These are phyloP conservation scores for Rauvolfia tetraphylla DNA, from an alignment of 257 asterid species.

Conservation along the genomic window DNA sequence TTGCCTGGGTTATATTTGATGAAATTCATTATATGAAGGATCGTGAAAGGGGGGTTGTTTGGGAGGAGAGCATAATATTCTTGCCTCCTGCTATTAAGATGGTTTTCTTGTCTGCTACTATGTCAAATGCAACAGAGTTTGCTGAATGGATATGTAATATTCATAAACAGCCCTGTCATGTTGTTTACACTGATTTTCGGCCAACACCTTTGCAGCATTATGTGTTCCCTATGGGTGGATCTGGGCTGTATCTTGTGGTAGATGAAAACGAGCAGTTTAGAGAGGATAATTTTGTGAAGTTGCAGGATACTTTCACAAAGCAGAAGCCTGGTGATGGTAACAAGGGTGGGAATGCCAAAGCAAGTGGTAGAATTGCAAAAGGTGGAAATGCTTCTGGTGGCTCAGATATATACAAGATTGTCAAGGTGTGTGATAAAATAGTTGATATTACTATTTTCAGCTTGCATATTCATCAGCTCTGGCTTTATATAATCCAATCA, in stretches of 20 bases:
- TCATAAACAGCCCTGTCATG: slow-evolving; percentile 97
- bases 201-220: slow-evolving; percentile 98
- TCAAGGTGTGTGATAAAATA: slow-evolving; percentile 52
- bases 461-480: neutral
- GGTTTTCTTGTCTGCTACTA: slow-evolving; percentile 95
- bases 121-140: slow-evolving; percentile 98
- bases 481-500: neutral
- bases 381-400: slow-evolving; percentile 71
- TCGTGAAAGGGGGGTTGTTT: slow-evolving; percentile 96
- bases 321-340: slow-evolving; percentile 49
- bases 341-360: slow-evolving; percentile 49
- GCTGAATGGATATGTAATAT: slow-evolving; percentile 96
- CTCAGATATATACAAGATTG: slow-evolving; percentile 88
- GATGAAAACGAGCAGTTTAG: slow-evolving; percentile 94
- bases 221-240: slow-evolving; percentile 88
- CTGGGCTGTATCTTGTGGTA: slow-evolving; percentile 91
- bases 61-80: slow-evolving; percentile 97
- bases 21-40: slow-evolving; percentile 99
- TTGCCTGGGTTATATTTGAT: slow-evolving; percentile 98
- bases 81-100: slow-evolving; percentile 97
- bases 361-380: slow-evolving; percentile 67
- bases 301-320: slow-evolving; percentile 75
- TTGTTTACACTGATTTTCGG: slow-evolving; percentile 92
- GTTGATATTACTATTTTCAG: slow-evolving; percentile 5
- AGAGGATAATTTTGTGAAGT: slow-evolving; percentile 76